Conservation (phyloP, 1,284 basidiomycete species). For the Chiua sp. region DNA sequence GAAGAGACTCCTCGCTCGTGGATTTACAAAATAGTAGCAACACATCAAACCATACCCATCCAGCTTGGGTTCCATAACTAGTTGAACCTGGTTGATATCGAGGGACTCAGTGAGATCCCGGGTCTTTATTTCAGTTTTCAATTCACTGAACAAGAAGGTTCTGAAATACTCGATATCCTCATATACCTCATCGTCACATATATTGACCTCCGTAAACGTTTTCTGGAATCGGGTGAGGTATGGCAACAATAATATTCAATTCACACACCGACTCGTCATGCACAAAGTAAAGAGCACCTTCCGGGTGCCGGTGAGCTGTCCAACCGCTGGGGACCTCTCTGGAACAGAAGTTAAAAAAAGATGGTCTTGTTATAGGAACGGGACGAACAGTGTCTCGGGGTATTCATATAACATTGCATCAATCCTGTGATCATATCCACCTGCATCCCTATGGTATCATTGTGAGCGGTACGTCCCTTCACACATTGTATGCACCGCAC, state of each 20-base stretch:
- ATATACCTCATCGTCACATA: conserved; percentile 21
- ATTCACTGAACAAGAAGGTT: conserved; percentile 13
- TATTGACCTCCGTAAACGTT: conserved; percentile 37
- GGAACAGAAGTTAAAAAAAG: background rate
- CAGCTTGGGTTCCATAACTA: conserved; percentile 34
- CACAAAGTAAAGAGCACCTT: conserved; percentile 37
- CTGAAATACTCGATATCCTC: conserved; percentile 30
- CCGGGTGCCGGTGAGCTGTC: conserved; percentile 32
- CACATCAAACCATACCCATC: conserved; percentile 22
- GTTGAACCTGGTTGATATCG: conserved; percentile 25
- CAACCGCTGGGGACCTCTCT: conserved; percentile 30
- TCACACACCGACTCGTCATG: conserved; percentile 33
- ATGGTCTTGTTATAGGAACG: background rate
- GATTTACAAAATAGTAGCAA: conserved; percentile 39
- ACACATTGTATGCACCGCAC: conserved; percentile 10
- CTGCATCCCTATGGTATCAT: conserved; percentile 8
- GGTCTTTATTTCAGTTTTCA: conserved; percentile 12
- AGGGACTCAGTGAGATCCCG: conserved; percentile 6
- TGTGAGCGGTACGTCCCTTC: conserved; percentile 5
- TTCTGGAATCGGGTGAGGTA: conserved; percentile 25
- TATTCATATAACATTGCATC: conserved; percentile 24
- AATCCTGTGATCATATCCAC: conserved; percentile 10
- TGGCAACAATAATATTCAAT: background rate
- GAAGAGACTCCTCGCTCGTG: conserved; percentile 29
- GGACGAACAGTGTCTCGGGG: conserved; percentile 25